Base-by-base conservation (phyloP, 306 rosid species). In the Quercus bicolor region DNA sequence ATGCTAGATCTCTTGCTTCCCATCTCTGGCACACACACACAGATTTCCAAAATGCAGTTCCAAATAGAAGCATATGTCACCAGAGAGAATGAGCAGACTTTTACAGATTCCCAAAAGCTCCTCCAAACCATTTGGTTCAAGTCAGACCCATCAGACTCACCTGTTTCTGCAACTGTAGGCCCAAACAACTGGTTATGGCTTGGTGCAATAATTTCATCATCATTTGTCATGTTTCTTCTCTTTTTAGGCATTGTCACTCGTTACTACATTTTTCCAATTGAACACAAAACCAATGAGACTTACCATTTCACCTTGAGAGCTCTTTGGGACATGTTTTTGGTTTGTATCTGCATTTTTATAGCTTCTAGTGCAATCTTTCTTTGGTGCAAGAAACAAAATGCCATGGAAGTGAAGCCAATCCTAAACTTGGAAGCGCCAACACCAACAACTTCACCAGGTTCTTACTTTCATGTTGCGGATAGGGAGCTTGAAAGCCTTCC, bases 1-100 rank as follows among this genome's bases (percentile, higher is more conserved):
- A 64, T 81, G 83, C 70, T 88, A 43, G 89, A 88, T 56, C 84
- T 85, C 31, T 74, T 88, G 83, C 79, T 85, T 74, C 91, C 89
- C 1, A 28, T 75, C 76, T 83, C 80, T 72, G 75, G 59, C 33
- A 0, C 86, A 10, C 72, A 56, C 14, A 19, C 28, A 3, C 43
- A 76, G 1, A 23, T 75, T 56, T 70, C 87, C 64, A 72, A 73
- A 16, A 37, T 78, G 23, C 68, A 81, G 59, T 66, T 87, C 15
- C 79, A 80, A 13, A 83, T 87, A 40, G 85, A 85, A 80, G 87
- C 89, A 18, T 87, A 85, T 45, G 84, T 87, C 57, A 85, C 89
- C 4, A 79, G 83, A 65, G 89, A 87, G 73, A 75, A 40, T 56
- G 81, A 85, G 20, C 74, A 78, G 56, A 80, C 75, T 60, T 28